Base-by-base conservation (phyloP, 139 green algal genomes). In the Yamagishiella unicocca region DNA sequence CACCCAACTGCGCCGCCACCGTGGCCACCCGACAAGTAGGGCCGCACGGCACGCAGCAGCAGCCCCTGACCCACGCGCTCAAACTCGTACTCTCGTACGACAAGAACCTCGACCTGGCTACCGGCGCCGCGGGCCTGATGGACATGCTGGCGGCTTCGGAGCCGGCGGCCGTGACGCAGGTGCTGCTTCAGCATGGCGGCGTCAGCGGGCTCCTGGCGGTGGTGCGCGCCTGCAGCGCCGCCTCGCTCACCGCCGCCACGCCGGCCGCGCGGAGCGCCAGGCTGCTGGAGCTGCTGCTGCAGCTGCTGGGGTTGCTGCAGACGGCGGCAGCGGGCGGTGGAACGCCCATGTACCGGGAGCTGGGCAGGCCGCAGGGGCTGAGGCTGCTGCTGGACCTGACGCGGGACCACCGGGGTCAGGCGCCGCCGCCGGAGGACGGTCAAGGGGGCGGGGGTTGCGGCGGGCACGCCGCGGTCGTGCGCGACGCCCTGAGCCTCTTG, bases 401-500 rank as follows among this genome's bases (percentile, higher is more conserved):
- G 29, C 8, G 6, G 19, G 25, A 14, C 29, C 79, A 84, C 77
- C 37, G 77, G 37, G 77, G 77, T 10, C 50, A 70, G 75, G 14
- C 3, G 19, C 45, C n/a, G 19, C 73, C 21, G 45, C 9, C 45
- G 45, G 72, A 29, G 43, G n/a, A n/a, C n/a, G n/a, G n/a, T n/a
- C n/a, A n/a, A n/a, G 43, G 72, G 43, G 35, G 10, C 1, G 71
- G 3, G 6, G 45, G 73, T 31, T n/a, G 53, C 12, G 25, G 27
- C 1, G 55, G 37, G 5, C 61, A 85, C 31, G 43, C 43, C 61
- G 62, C 17, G n/a, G 61, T 85, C 61, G 61, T 75, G 62, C 61
- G 62, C 14, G 42, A 85, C 31, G 79, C 79, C 40, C 79, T 85
- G 9, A 70, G 27, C 33, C 17, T 85, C 42, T 42, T 85, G n/a